Evolutionary conservation across 352 stramenopile species (phyloP), one percentile per base, ranked within the genome.

Genomic region (Phytophthora citrophthora): DNA sequence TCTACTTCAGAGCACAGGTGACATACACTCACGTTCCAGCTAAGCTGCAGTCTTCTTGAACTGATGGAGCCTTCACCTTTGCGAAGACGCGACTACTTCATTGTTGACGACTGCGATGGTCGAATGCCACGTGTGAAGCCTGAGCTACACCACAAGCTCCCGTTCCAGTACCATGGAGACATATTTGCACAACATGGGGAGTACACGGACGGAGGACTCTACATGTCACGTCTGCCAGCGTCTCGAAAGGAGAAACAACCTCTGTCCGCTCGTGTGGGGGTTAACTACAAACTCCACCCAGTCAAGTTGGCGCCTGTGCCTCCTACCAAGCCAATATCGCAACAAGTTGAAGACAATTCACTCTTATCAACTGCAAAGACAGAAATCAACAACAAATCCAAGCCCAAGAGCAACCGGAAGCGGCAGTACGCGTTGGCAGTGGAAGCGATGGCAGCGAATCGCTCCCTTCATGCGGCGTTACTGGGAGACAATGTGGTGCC

Each of bases 111-210:
- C 23, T 51, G 27, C n/a, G 56, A 57, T 32, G n/a, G 18, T 27
- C 26, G 41, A 12, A 18, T 29, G 0, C 24, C 57, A 20, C 55
- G 64, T 6, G 34, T 60, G 15, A 63, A 61, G 27, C 61, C 75
- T 6, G 52, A 76, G 3, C 59, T 80, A 8, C 62, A 74, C 10
- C 72, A 75, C 59, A 81, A 80, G 41, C 50, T 89, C 9, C 64
- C 68, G 11, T 93, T 91, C 60, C 77, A 86, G 45, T 93, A 91
- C 51, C 73, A 72, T 53, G 84, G 84, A 36, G 84, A 93, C 44
- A 64, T 89, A 9, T 93, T 93, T 52, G 70, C 77, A n/a, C 84
- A 93, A 56, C 84, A 79, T 40, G 84, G 82, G 2, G 52, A 76
- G n/a, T 93, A 93, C 63, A 79, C 67, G 0, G 82, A 93, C 12